phyloP scores from a whole-genome alignment of 1,139 yeast genomes.

The Candida tetrigidarum region DNA sequence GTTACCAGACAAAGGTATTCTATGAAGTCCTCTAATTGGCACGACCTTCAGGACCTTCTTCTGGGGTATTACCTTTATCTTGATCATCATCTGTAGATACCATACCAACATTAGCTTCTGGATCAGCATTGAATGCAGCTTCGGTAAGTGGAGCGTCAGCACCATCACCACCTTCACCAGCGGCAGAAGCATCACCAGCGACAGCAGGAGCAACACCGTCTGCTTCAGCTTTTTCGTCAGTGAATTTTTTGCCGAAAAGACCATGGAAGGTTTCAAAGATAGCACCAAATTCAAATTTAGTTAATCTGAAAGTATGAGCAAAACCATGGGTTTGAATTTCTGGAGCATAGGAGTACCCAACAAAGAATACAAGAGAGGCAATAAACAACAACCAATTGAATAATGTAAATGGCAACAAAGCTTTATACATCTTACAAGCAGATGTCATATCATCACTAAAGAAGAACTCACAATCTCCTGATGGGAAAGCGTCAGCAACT shows the following conservation, averaged over 20 bases:
- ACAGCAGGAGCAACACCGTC: conserved; percentile 1
- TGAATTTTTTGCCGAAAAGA: background rate
- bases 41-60: background rate
- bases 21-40: too few relatives aligned
- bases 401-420: conserved; percentile 33
- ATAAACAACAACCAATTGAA: conserved; percentile 32
- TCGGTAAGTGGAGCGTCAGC: too few relatives aligned
- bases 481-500: conserved; percentile 30
- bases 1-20: too few relatives aligned
- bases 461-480: conserved; percentile 20
- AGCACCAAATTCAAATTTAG: conserved; percentile 16
- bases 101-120: background rate
- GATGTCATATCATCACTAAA: background rate
- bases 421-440: conserved; percentile 31
- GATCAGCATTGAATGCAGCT: too few relatives aligned
- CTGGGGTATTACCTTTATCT: background rate
- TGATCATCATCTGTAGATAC: conserved; percentile 3
- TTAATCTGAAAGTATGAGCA: conserved; percentile 6
- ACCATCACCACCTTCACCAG: background rate
- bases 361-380: conserved; percentile 25
- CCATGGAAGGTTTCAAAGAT: conserved; percentile 11
- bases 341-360: conserved; percentile 29
- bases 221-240: conserved; percentile 1
- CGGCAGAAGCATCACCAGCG: background rate
- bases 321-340: conserved; percentile 14